phyloP scores from a whole-genome alignment of 1,284 basidiomycete species.

The Golubevia pallescens region DNA sequence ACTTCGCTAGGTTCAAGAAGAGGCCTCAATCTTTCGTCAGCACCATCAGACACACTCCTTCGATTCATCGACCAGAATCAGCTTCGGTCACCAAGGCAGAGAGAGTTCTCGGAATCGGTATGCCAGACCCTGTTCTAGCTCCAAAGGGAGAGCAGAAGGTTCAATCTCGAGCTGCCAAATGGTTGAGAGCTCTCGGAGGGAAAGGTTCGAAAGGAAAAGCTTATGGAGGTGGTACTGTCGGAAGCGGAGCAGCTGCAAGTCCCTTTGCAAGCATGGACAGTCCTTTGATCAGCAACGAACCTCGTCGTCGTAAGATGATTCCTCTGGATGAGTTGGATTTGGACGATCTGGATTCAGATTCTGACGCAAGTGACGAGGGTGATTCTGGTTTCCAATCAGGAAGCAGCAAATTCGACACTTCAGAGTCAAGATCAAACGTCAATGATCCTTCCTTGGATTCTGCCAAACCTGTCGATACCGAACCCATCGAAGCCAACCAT shows the following conservation, averaged over 20 bases:
- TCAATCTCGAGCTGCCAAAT: conserved; percentile 47
- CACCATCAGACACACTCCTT: conserved; percentile 47
- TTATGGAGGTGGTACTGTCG: not conserved
- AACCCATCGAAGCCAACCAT: not conserved
- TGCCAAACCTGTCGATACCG: too few species aligned
- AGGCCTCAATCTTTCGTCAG: conserved; percentile 43
- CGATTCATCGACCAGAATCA: conserved; percentile 20
- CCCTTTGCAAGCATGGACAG: conserved; percentile 8
- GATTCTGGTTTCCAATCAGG: too few species aligned
- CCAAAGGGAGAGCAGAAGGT: conserved; percentile 18
- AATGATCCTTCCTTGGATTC: too few species aligned
- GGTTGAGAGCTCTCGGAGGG: conserved; percentile 44
- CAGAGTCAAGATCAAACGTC: too few species aligned
- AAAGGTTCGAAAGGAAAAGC: conserved; percentile 8
- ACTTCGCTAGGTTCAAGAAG: conserved; percentile 5
- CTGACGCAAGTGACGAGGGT: conserved; percentile 7
- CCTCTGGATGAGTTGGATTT: conserved; percentile 22
- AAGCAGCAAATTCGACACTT: too few species aligned
- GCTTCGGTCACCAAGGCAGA: conserved; percentile 36
- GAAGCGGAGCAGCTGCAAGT: not conserved
- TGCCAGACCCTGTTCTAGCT: conserved; percentile 20
- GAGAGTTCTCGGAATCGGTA: conserved; percentile 43
- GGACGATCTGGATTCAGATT: conserved; percentile 28
- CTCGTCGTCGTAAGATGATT: conserved; percentile 8
- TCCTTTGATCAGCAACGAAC: conserved; percentile 13